A percentile compares a stretch with the other conserved stretches of the same genome.
Conservation (phyloP, 2,329 filamentous ascomycete species). For the Fusarium solani-melongenae region DNA sequence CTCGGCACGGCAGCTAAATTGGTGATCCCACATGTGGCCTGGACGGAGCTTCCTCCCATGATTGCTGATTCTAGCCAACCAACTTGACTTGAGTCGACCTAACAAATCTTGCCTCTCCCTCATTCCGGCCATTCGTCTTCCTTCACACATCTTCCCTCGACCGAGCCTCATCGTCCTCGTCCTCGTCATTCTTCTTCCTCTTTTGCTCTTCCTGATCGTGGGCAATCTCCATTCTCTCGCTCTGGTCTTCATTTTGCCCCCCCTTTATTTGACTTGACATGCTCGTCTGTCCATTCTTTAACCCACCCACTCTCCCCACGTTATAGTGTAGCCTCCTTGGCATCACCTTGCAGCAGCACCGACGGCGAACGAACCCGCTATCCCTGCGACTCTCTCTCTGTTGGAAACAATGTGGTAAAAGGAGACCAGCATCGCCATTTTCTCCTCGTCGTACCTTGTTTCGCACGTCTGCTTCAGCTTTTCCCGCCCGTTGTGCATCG, state of each 20-base stretch:
- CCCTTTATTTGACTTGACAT: slow-evolving; percentile 32
- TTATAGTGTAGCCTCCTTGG: slow-evolving; percentile 21
- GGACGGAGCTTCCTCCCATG: slow-evolving; percentile 1
- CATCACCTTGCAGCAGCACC: slow-evolving; percentile 10
- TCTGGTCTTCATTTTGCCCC: slow-evolving; percentile 10
- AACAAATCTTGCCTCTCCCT: slow-evolving; percentile 22
- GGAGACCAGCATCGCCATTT: slow-evolving; percentile 3
- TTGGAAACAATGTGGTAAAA: slow-evolving; percentile 27
- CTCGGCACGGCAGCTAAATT: slow-evolving; percentile 34
- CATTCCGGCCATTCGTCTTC: slow-evolving; percentile 28
- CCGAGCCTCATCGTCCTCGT: background rate
- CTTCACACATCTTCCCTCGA: slow-evolving; percentile 6
- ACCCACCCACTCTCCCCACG: slow-evolving; percentile 14
- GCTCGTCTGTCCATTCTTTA: slow-evolving; percentile 38
- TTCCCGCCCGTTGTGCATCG: background rate
- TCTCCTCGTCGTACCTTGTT: slow-evolving; percentile 1
- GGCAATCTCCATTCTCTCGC: background rate
- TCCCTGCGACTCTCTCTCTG: background rate
- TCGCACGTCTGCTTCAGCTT: background rate
- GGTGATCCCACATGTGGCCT: slow-evolving; percentile 33
- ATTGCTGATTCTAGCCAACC: slow-evolving; percentile 2
- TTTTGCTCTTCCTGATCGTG: background rate
- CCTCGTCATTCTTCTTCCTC: background rate
- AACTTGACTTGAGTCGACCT: background rate
- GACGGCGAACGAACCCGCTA: background rate